Evolutionary conservation across 768 basidiomycete species (phyloP).

Genomic region (Thelephora ganbajun): DNA sequence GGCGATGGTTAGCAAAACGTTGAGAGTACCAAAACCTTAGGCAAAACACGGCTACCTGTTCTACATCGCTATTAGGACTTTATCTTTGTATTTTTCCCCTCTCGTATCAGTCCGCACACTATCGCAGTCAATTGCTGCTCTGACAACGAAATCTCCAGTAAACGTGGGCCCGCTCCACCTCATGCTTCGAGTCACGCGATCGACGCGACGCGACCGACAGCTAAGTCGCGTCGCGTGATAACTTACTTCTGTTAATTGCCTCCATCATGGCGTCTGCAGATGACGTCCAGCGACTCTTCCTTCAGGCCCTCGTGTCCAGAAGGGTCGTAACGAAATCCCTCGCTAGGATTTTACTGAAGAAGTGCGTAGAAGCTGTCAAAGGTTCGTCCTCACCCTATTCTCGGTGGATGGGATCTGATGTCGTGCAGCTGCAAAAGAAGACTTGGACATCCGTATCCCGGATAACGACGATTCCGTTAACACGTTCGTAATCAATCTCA

Average conservation of each 20-base stretch:
- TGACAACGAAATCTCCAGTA: too few species aligned
- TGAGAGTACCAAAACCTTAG: conserved; percentile 59
- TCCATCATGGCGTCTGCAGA: conserved; percentile 30
- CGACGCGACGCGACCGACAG: not conserved
- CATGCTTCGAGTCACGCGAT: too few species aligned
- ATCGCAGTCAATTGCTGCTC: too few species aligned
- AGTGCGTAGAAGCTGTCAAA: conserved; percentile 53
- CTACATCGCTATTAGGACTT: not conserved
- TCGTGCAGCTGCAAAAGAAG: conserved; percentile 34
- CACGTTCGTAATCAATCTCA: conserved; percentile 43
- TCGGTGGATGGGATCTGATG: not conserved
- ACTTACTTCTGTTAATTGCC: conserved; percentile 5
- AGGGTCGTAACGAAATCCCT: conserved; percentile 51
- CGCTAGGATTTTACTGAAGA: conserved; percentile 51
- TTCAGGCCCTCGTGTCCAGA: conserved; percentile 67
- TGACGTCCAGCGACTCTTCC: conserved; percentile 65
- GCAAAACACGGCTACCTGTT: too few species aligned
- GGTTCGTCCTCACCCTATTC: conserved; percentile 23
- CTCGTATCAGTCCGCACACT: too few species aligned
- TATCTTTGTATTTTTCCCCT: not conserved
- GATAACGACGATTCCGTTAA: conserved; percentile 39
- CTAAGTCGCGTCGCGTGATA: conserved; percentile 14
- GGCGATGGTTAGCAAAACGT: conserved; percentile 96
- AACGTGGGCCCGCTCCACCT: too few species aligned
- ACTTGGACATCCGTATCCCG: conserved; percentile 29